phyloP scores from a whole-genome alignment of 441 rosid genomes.

The Euphorbia celastroides region DNA sequence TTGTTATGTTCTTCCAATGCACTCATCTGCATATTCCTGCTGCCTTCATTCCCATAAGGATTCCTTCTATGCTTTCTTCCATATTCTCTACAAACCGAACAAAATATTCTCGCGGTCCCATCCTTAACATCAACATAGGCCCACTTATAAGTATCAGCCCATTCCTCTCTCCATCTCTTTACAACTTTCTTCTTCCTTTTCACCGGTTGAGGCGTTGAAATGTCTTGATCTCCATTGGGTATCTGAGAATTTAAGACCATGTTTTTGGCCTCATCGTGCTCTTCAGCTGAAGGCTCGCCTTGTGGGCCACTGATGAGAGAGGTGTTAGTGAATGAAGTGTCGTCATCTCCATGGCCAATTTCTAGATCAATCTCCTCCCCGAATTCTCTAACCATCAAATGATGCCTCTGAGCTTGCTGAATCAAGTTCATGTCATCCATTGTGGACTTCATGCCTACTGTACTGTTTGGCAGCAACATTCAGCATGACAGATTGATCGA shows the following conservation, averaged over 20 bases:
- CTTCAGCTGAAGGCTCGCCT: conserved; percentile 72
- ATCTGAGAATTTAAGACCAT: conserved; percentile 70
- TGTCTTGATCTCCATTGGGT: conserved; percentile 63
- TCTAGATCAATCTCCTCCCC: conserved; percentile 99
- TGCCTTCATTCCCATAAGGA: conserved; percentile 99
- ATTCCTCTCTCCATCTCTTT: conserved; percentile 99
- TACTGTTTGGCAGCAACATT: conserved; percentile 79
- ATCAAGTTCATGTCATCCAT: conserved; percentile 98
- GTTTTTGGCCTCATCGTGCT: conserved; percentile 78
- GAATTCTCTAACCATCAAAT: conserved; percentile 79
- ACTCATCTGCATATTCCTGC: conserved; percentile 99
- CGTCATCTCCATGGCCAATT: conserved; percentile 93
- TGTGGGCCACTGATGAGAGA: conserved; percentile 64
- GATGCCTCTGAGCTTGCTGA: conserved; percentile 97
- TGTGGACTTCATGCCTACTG: conserved; percentile 82
- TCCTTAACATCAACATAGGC: conserved; percentile 96
- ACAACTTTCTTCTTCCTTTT: conserved; percentile 98
- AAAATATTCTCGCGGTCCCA: conserved; percentile 95
- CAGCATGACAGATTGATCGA: conserved; percentile 67
- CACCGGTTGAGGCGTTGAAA: conserved; percentile 51
- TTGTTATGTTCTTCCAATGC: conserved; percentile 98
- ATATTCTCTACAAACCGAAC: conserved; percentile 94
- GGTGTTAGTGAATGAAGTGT: conserved; percentile 70
- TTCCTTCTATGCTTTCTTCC: conserved; percentile 97
- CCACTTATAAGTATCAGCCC: conserved; percentile 99